Conservation (phyloP, 352 stramenopile genomes). For the Pythium dissotocum region DNA sequence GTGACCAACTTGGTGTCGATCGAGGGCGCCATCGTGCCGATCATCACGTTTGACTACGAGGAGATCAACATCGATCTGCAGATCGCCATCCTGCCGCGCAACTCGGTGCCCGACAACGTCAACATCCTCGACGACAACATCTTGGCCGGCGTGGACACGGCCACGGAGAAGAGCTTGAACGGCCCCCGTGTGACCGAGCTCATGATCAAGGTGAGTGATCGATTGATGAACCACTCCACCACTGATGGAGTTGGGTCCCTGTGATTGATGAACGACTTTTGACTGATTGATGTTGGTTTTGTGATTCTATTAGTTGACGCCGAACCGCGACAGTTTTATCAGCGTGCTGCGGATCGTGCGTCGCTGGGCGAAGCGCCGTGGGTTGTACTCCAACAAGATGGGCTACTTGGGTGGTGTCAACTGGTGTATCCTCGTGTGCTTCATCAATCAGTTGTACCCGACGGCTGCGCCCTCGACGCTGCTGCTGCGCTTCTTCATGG, state of each 20-base stretch:
- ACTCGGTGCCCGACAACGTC: constrained; percentile 87
- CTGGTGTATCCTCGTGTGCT: constrained; percentile 98
- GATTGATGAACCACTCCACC: not conserved
- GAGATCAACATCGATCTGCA: constrained; percentile 99
- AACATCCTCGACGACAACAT: constrained; percentile 92
- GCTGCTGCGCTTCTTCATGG: constrained; percentile 90
- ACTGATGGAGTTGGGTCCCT: not conserved
- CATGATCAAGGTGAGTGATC: constrained; percentile 77
- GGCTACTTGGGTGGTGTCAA: constrained; percentile 99
- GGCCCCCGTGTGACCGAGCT: constrained; percentile 90
- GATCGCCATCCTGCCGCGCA: constrained; percentile 94
- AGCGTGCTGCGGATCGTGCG: constrained; percentile 86
- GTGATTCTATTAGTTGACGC: constrained; percentile 48
- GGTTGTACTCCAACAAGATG: constrained; percentile 99
- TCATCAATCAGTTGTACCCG: constrained; percentile 92
- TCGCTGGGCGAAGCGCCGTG: constrained; percentile 89
- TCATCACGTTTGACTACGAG: constrained; percentile 99
- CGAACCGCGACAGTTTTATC: constrained; percentile 87
- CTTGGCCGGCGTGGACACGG: constrained; percentile 82
- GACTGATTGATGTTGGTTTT: constrained; percentile 1
- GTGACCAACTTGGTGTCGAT: constrained; percentile 89
- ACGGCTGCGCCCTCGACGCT: constrained; percentile 83
- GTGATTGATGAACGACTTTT: not conserved
- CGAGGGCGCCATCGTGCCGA: constrained; percentile 93
- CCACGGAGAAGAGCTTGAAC: constrained; percentile 90